Evolutionary conservation across 805 yeast genomes (phyloP), one percentile per base, ranked within the genome.

Genomic region (Candida ipomoeae): DNA sequence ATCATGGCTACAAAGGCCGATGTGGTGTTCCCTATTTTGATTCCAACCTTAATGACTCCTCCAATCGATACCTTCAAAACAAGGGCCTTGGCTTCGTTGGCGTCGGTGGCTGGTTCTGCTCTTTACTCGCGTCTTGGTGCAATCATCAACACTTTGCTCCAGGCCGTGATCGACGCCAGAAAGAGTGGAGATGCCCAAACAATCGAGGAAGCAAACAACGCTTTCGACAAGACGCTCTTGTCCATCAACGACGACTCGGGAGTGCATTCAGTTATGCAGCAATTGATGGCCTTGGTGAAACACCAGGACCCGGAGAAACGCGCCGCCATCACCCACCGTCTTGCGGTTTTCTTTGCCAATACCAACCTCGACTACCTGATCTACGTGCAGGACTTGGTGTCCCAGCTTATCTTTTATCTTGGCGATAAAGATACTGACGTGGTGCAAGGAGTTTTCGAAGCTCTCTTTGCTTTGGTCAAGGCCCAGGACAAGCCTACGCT

Each of bases 1-100:
- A 86, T 94, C 59, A 88, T 92, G 96, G 81, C 94, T 10, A 84
- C 90, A 2, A 89, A 88, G 62, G 79, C 97, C 6, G 95, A 89
- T 51, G 85, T 88, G 3, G 88, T 95, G 50, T 90, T 95, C 90
- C 97, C 98, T 44, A 86, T 89, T 44, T 79, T 94, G 64, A 78
- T 92, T 52, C 97, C 98, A 40, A 81, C 96, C 0, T 77, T 94
- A 62, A 75, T 92, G 62, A 66, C 82, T 5, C 84, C 89, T 6
- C 97, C 97, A 14, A 83, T 91, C 49, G 89, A 88, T 58, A 75
- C 82, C 0, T 84, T 84, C 71, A 89, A 90, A 70, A 96, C 96
- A n/a, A 77, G 80, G 48, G 96, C 97, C 3, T 73, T 91, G 51
- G 89, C 94, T 21, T 82, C 95, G 0, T 77, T 91, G 65, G 95